Evolutionary conservation across 345 rosid genomes (phyloP).

Genomic region (Turritis glabra): DNA sequence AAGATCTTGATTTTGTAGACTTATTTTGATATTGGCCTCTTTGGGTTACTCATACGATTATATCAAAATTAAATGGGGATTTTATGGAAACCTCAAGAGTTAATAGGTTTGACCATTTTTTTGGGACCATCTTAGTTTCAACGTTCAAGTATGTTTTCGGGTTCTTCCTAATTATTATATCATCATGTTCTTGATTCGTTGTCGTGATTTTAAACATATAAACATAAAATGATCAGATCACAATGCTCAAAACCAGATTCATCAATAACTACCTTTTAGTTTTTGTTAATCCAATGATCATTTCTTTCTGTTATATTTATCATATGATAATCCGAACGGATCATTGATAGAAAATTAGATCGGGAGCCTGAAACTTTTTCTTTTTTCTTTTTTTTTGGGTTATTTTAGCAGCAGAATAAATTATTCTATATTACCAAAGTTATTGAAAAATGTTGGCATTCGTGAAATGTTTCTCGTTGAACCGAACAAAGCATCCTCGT

Average conservation of each 20-base stretch:
- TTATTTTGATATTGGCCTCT: not conserved
- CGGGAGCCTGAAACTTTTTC: not conserved
- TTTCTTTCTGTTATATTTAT: not conserved
- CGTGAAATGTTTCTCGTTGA: slow-evolving; percentile 50
- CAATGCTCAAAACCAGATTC: slow-evolving; percentile 5
- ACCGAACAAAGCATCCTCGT: slow-evolving; percentile 35
- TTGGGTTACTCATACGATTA: slow-evolving; percentile 8
- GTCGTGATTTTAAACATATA: not conserved
- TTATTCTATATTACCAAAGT: not conserved
- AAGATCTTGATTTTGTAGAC: not conserved
- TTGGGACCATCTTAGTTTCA: no score
- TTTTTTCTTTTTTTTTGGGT: not conserved
- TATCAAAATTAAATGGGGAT: slow-evolving; percentile 2
- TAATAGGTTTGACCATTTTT: slow-evolving; percentile 17
- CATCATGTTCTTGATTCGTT: slow-evolving; percentile 13
- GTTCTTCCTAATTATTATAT: not conserved
- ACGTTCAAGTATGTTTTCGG: not conserved
- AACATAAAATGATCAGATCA: slow-evolving; percentile 1
- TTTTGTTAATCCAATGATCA: not conserved
- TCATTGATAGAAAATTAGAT: not conserved
- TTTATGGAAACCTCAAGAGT: not conserved
- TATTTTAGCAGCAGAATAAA: not conserved
- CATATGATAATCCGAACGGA: slow-evolving; percentile 7
- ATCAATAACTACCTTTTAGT: not conserved
- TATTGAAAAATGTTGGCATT: slow-evolving; percentile 48